A percentile compares a stretch with the other conserved stretches of the same genome.
Conservation (phyloP, 1,284 basidiomycete species). For the Rhodofomes roseus region DNA sequence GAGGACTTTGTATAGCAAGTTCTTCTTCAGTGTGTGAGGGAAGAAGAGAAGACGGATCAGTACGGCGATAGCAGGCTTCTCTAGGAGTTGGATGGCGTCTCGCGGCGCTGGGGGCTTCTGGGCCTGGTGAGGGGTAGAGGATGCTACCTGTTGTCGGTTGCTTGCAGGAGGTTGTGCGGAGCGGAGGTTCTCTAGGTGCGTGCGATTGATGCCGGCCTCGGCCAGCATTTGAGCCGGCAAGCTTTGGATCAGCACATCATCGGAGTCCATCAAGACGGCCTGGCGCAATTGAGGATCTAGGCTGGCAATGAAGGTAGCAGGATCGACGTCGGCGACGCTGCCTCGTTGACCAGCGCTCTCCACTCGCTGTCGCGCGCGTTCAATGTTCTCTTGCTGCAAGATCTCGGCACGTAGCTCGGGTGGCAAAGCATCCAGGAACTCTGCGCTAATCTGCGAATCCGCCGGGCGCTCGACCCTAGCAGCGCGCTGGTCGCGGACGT, state of each 20-base stretch:
- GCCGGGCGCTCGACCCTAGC: conserved; percentile 67
- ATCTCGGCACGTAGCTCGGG: conserved; percentile 97
- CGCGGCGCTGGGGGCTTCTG: conserved; percentile 54
- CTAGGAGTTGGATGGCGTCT: conserved; percentile 93
- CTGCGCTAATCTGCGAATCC: conserved; percentile 87
- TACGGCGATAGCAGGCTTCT: conserved; percentile 87
- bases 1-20: conserved; percentile 84
- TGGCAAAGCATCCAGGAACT: conserved; percentile 95
- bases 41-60: conserved; percentile 95
- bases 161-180: conserved; percentile 18
- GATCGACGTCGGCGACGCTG: conserved; percentile 67
- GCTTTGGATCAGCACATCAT: conserved; percentile 77
- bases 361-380: conserved; percentile 63
- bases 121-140: conserved; percentile 26
- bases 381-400: conserved; percentile 89
- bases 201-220: conserved; percentile 67
- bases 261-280: conserved; percentile 84
- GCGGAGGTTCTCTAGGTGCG: conserved; percentile 29
- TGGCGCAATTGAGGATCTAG: conserved; percentile 84
- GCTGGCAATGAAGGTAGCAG: conserved; percentile 84
- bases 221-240: conserved; percentile 82
- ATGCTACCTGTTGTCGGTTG: conserved; percentile 30
- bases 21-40: conserved; percentile 88
- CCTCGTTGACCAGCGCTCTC: conserved; percentile 36
- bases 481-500: conserved; percentile 87